Percentiles rank a stretch among this genome's conserved stretches.
Conservation (phyloP, 805 yeast genomes). For the Candida glaebosa region DNA sequence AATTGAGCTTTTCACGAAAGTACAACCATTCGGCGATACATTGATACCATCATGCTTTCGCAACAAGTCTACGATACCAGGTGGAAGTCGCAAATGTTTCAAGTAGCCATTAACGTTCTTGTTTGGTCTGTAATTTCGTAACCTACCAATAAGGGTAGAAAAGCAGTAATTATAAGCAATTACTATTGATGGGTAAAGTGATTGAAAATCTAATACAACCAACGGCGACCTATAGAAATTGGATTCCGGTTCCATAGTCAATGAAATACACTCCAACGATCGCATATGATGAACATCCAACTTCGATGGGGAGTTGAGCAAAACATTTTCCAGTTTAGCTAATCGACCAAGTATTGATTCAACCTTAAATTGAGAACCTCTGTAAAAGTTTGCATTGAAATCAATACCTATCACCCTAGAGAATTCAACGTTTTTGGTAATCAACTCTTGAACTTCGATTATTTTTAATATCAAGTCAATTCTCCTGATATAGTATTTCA, state of each 20-base stretch:
- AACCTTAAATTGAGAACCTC: slow-evolving; percentile 94
- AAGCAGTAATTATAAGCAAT: slow-evolving; percentile 90
- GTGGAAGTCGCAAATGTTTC: slow-evolving; percentile 40
- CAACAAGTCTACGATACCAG: slow-evolving; percentile 54
- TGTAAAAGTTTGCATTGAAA: slow-evolving; percentile 76
- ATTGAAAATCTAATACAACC: slow-evolving; percentile 88
- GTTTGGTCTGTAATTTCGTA: slow-evolving; percentile 48
- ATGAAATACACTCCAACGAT: slow-evolving; percentile 82
- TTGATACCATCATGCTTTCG: slow-evolving; percentile 48
- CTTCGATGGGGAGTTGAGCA: slow-evolving; percentile 76
- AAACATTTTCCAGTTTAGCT: slow-evolving; percentile 69
- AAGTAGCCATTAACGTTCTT: slow-evolving; percentile 56
- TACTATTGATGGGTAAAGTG: slow-evolving; percentile 87
- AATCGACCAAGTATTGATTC: slow-evolving; percentile 78
- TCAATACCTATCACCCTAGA: slow-evolving; percentile 87
- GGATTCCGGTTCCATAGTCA: slow-evolving; percentile 90
- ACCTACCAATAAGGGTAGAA: slow-evolving; percentile 64
- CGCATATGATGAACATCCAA: slow-evolving; percentile 78
- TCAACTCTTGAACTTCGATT: slow-evolving; percentile 58
- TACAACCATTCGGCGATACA: slow-evolving; percentile 83
- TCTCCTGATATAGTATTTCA: slow-evolving; percentile 46
- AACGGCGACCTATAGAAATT: slow-evolving; percentile 84
- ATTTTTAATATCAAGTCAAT: slow-evolving; percentile 44
- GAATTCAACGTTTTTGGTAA: slow-evolving; percentile 73
- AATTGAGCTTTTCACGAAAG: slow-evolving; percentile 63